Evolutionary conservation across 129 eudicot species (phyloP).

Genomic region (Glebionis coronaria): DNA sequence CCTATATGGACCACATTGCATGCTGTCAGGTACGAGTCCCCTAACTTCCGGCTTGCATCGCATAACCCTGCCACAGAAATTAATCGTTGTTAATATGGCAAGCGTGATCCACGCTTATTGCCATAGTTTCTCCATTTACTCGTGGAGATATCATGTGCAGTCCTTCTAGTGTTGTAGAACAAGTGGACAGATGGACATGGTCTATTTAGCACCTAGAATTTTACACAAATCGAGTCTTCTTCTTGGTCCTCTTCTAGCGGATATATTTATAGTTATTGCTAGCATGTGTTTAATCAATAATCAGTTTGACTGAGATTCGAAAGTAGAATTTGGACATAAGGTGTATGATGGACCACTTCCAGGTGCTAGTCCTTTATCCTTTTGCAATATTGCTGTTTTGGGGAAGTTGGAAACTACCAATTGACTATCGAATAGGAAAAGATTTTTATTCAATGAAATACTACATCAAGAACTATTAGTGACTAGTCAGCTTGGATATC

Average conservation of each 20-base stretch:
- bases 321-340: background rate
- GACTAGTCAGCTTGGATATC: too few species aligned
- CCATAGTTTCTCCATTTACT: constrained; percentile 4
- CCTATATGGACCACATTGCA: background rate
- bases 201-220: background rate
- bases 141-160: background rate
- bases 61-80: constrained; percentile 3
- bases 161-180: constrained; percentile 1
- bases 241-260: too few species aligned
- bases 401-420: too few species aligned
- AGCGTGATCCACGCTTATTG: constrained; percentile 6
- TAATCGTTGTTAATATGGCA: background rate
- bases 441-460: too few species aligned
- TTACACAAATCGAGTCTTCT: background rate
- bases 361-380: background rate
- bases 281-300: background rate
- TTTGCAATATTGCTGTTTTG: background rate
- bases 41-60: background rate
- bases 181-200: background rate
- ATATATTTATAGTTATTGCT: too few species aligned
- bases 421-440: too few species aligned
- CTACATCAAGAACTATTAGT: too few species aligned
- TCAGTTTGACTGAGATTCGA: background rate
- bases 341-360: background rate
- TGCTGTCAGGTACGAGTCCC: background rate